phyloP scores from a whole-genome alignment of 2,329 filamentous ascomycete genomes.

The Trichoderma simmonsii region DNA sequence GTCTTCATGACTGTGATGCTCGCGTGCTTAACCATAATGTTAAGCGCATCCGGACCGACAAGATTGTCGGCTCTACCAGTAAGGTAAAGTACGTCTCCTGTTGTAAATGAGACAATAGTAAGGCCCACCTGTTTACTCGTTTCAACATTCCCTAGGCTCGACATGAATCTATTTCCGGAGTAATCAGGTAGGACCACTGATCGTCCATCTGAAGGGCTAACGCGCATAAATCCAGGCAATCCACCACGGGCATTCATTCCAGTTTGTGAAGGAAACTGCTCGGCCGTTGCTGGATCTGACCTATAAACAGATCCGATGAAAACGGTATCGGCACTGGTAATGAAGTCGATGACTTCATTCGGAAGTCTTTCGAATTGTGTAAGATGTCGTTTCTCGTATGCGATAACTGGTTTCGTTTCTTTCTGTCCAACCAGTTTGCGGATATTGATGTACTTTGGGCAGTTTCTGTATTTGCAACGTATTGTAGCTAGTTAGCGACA shows the following conservation, averaged over 20 bases:
- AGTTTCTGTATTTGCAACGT: neutral
- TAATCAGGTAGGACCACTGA: slow-evolving; percentile 10
- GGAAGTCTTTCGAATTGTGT: slow-evolving; percentile 9
- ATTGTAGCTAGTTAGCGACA: neutral
- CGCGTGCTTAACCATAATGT: slow-evolving; percentile 12
- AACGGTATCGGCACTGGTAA: slow-evolving; percentile 12
- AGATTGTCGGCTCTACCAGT: slow-evolving; percentile 6
- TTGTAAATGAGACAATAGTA: slow-evolving; percentile 14
- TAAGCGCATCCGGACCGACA: neutral
- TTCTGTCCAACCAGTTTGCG: neutral
- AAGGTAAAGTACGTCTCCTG: slow-evolving; percentile 9
- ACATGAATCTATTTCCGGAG: slow-evolving; percentile 17
- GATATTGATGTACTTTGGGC: slow-evolving; percentile 16
- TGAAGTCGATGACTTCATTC: slow-evolving; percentile 7
- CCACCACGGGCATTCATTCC: slow-evolving; percentile 14
- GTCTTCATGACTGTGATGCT: slow-evolving; percentile 16
- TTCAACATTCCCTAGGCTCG: slow-evolving; percentile 13
- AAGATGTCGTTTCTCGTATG: slow-evolving; percentile 5
- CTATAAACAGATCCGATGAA: slow-evolving; percentile 11
- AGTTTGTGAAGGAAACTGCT: neutral
- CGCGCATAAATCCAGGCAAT: slow-evolving; percentile 11
- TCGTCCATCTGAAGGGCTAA: slow-evolving; percentile 12
- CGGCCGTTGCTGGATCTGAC: neutral
- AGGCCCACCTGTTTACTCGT: neutral
- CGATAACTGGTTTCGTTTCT: neutral